Conservation (phyloP, 2,329 filamentous ascomycete genomes). For the Fusarium sp. region DNA sequence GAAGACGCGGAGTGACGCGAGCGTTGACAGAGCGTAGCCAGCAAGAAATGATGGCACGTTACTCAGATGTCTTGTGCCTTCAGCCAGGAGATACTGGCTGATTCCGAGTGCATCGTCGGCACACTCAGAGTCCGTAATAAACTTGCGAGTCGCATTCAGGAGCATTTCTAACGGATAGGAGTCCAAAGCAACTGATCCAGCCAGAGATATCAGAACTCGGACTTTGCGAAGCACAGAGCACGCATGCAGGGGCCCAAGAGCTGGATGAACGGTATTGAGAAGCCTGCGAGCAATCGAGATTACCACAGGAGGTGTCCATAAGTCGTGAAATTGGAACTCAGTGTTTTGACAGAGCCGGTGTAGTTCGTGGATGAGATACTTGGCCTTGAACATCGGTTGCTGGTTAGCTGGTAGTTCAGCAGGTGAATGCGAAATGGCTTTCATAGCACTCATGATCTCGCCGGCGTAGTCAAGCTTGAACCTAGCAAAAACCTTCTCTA, state of each 20-base stretch:
- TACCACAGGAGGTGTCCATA: constrained; percentile 84
- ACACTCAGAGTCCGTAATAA: constrained; percentile 86
- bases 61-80: constrained; percentile 74
- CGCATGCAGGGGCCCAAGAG: constrained; percentile 87
- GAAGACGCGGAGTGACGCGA: constrained; percentile 83
- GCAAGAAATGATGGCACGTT: constrained; percentile 80
- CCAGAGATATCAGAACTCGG: constrained; percentile 82
- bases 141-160: constrained; percentile 81
- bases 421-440: constrained; percentile 73
- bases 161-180: constrained; percentile 93
- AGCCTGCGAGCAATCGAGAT: constrained; percentile 81
- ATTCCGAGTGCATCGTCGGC: constrained; percentile 92
- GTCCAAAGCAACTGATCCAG: constrained; percentile 77
- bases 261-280: constrained; percentile 83
- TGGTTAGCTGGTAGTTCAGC: constrained; percentile 79
- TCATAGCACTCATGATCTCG: constrained; percentile 77
- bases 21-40: constrained; percentile 81
- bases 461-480: constrained; percentile 71
- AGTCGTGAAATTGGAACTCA: constrained; percentile 70
- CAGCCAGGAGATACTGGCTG: constrained; percentile 82
- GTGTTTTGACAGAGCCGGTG: constrained; percentile 82
- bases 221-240: constrained; percentile 90
- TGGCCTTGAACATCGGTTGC: constrained; percentile 87
- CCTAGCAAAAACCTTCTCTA: constrained; percentile 76
- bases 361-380: constrained; percentile 80